Percentiles rank a stretch among this genome's conserved stretches.
phyloP scores from a whole-genome alignment of 1,139 yeast species.

The Pichiaceae sp. region DNA sequence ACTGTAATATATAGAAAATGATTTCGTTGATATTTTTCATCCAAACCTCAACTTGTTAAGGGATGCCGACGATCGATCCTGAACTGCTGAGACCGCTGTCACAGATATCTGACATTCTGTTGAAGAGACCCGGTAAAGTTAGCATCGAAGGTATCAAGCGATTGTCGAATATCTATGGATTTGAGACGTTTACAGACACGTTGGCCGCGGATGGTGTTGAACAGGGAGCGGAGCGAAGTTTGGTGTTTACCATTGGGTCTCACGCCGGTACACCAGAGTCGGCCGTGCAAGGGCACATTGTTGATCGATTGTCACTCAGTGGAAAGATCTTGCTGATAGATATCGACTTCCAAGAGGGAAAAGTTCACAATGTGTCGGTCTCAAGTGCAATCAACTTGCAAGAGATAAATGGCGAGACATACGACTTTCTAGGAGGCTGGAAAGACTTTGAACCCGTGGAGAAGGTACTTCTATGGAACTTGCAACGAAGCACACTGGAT shows the following conservation, averaged over 20 bases:
- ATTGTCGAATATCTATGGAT: slow-evolving; percentile 25
- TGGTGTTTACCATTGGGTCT: slow-evolving; percentile 3
- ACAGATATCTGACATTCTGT: slow-evolving; percentile 21
- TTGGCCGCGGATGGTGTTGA: slow-evolving; percentile 9
- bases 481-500: slow-evolving; percentile 20
- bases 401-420: slow-evolving; percentile 14
- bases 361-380: slow-evolving; percentile 18
- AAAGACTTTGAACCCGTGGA: slow-evolving; percentile 16
- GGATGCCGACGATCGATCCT: slow-evolving; percentile 24
- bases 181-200: slow-evolving; percentile 25
- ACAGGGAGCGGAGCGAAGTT: slow-evolving; percentile 1
- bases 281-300: slow-evolving; percentile 6
- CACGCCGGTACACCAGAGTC: slow-evolving; percentile 6
- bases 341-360: slow-evolving; percentile 19
- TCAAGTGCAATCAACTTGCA: slow-evolving; percentile 22
- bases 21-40: background rate
- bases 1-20: slow-evolving; percentile 5
- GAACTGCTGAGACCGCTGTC: slow-evolving; percentile 23
- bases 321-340: slow-evolving; percentile 26
- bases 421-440: slow-evolving; percentile 19
- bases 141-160: slow-evolving; percentile 22
- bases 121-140: slow-evolving; percentile 25
- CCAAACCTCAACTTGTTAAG: background rate
- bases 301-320: slow-evolving; percentile 20
- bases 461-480: slow-evolving; percentile 17